Evolutionary conservation across 306 rosid species (phyloP).

Genomic region (Cucurbita argyrosperma): DNA sequence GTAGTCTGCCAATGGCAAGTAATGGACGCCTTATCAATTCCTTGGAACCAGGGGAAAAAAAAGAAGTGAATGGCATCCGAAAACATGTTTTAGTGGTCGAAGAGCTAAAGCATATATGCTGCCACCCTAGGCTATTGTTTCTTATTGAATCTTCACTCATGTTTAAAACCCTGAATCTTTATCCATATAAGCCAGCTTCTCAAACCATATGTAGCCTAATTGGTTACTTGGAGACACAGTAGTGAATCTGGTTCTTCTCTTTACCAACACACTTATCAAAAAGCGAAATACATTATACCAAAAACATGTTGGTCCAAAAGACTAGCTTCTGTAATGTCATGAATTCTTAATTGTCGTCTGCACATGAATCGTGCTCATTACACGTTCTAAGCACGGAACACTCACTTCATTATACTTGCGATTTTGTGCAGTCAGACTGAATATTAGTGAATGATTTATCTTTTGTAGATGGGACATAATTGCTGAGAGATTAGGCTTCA

Average conservation of each 20-base stretch:
- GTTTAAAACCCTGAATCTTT: background rate
- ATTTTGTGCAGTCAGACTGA: background rate
- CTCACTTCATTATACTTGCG: background rate
- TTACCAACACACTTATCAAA: background rate
- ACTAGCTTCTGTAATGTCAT: background rate
- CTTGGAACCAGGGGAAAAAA: background rate
- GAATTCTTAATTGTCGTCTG: background rate
- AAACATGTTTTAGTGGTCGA: background rate
- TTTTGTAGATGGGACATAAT: conserved; percentile 86
- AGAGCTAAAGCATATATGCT: background rate
- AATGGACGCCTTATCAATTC: background rate
- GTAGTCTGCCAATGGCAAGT: background rate
- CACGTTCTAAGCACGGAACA: background rate
- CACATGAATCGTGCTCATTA: background rate
- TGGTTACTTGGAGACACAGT: background rate
- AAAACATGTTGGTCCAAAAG: background rate
- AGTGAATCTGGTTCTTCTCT: background rate
- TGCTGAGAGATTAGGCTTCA: conserved; percentile 92
- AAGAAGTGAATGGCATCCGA: background rate
- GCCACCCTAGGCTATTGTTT: background rate
- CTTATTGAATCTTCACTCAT: background rate
- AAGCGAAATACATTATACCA: background rate
- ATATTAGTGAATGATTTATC: background rate
- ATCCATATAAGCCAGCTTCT: background rate
- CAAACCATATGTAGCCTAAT: background rate